Evolutionary conservation across 768 basidiomycete species (phyloP).

Genomic region (Neoboletus subvelutipes): DNA sequence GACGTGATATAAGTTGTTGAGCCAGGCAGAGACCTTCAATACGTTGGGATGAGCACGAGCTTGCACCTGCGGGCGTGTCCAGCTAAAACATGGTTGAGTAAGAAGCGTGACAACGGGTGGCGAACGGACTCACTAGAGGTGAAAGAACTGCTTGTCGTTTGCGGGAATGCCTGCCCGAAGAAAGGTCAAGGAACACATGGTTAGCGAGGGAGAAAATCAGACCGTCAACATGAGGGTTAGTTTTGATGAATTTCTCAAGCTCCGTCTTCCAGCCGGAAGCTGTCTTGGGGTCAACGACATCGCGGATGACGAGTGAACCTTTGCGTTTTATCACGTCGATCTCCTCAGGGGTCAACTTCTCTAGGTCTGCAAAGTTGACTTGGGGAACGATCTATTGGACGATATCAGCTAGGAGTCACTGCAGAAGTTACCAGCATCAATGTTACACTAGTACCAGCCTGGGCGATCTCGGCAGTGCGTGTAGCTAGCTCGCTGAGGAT

Average conservation of each 20-base stretch:
- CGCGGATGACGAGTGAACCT: slow-evolving; percentile 61
- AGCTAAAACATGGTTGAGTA: slow-evolving; percentile 29
- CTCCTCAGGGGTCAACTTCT: slow-evolving; percentile 44
- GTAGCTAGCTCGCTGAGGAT: slow-evolving; percentile 51
- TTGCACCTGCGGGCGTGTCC: slow-evolving; percentile 58
- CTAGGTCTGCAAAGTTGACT: slow-evolving; percentile 55
- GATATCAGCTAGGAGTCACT: neutral
- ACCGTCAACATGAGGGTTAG: slow-evolving; percentile 60
- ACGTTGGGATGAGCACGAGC: slow-evolving; percentile 69
- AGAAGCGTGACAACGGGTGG: neutral
- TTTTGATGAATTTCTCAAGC: slow-evolving; percentile 54
- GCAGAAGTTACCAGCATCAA: neutral
- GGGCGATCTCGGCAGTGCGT: slow-evolving; percentile 44
- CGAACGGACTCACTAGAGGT: slow-evolving; percentile 55
- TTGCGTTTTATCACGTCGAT: slow-evolving; percentile 50
- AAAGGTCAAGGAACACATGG: neutral
- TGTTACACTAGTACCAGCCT: slow-evolving; percentile 50
- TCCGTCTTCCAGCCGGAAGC: slow-evolving; percentile 58
- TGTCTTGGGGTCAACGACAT: slow-evolving; percentile 56
- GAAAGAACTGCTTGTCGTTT: slow-evolving; percentile 69
- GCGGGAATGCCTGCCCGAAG: slow-evolving; percentile 45
- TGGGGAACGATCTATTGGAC: slow-evolving; percentile 55
- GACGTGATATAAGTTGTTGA: slow-evolving; percentile 62
- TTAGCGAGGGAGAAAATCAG: neutral
- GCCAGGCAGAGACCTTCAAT: slow-evolving; percentile 53